These are phyloP conservation scores for Iris macrosiphon DNA, from an alignment of 106 monocot genomes.

Conservation along the genomic window DNA sequence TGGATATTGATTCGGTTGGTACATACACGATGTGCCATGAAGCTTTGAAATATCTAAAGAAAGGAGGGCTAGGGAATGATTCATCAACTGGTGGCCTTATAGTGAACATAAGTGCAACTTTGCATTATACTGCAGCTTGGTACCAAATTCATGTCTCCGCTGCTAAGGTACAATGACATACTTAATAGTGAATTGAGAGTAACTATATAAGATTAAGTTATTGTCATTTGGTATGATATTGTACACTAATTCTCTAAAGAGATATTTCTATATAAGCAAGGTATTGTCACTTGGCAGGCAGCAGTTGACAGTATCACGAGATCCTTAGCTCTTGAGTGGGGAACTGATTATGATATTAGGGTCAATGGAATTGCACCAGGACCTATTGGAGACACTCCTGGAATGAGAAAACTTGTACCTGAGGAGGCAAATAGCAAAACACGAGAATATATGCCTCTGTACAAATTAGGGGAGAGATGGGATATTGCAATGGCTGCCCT, in stretches of 20 bases:
- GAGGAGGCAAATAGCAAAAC: slow-evolving; percentile 38
- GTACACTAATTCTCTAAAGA: no score
- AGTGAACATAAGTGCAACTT: slow-evolving; percentile 77
- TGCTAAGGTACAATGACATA: slow-evolving; percentile 49
- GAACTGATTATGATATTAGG: slow-evolving; percentile 86
- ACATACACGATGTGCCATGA: slow-evolving; percentile 82
- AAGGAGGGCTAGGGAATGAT: slow-evolving; percentile 52
- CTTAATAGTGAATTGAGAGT: not conserved
- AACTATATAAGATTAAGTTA: no score
- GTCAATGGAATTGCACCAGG: slow-evolving; percentile 99
- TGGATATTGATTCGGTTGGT: slow-evolving; percentile 83
- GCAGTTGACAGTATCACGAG: slow-evolving; percentile 87
- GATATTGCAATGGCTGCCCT: slow-evolving; percentile 87
- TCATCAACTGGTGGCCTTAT: slow-evolving; percentile 59
- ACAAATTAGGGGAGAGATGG: slow-evolving; percentile 57
- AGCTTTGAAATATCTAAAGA: slow-evolving; percentile 72
- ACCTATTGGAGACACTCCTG: slow-evolving; percentile 68
- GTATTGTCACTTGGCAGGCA: slow-evolving; percentile 29
- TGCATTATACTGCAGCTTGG: slow-evolving; percentile 84
- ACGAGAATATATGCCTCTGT: slow-evolving; percentile 27
- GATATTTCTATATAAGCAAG: no score
- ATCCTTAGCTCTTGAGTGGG: slow-evolving; percentile 87
- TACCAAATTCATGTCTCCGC: slow-evolving; percentile 87
- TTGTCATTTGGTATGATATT: no score
- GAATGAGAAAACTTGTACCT: slow-evolving; percentile 62